A percentile compares a stretch with the other conserved stretches of the same genome.
phyloP scores from a whole-genome alignment of 2,329 filamentous ascomycete genomes.

The Fusarium lateritium region DNA sequence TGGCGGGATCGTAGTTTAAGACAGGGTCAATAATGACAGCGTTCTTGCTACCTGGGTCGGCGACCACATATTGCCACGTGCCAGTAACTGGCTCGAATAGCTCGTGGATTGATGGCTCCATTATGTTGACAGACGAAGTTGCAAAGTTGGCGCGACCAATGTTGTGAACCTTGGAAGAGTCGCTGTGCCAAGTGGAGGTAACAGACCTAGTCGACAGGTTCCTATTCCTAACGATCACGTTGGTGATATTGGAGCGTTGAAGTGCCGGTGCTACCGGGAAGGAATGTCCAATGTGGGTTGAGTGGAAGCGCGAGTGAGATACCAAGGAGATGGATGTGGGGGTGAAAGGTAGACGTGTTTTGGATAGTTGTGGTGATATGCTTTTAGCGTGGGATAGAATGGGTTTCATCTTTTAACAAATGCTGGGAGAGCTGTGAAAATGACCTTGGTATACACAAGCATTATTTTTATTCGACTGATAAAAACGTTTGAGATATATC shows the following conservation, averaged over 20 bases:
- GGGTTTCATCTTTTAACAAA: not conserved
- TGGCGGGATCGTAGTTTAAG: constrained; percentile 66
- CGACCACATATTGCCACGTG: constrained; percentile 74
- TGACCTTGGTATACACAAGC: not conserved
- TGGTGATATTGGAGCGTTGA: not conserved
- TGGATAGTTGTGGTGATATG: not conserved
- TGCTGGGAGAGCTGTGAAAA: not conserved
- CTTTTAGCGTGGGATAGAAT: not conserved
- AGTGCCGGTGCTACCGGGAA: not conserved
- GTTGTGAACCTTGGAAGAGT: not conserved
- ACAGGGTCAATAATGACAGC: constrained; percentile 75
- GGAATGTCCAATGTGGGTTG: not conserved
- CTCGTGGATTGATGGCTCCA: constrained; percentile 33
- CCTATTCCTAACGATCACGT: too few species aligned
- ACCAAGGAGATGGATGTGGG: not conserved
- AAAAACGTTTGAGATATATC: not conserved
- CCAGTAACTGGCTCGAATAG: constrained; percentile 54
- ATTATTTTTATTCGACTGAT: not conserved
- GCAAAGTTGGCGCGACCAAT: not conserved
- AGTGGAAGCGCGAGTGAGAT: not conserved
- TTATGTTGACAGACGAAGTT: not conserved
- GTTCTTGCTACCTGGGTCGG: constrained; percentile 62
- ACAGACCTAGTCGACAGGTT: not conserved
- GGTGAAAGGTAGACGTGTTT: not conserved
- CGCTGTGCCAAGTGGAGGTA: not conserved